Conservation (phyloP, 2,329 filamentous ascomycete species). For the Phaeosphaeriaceae sp. region DNA sequence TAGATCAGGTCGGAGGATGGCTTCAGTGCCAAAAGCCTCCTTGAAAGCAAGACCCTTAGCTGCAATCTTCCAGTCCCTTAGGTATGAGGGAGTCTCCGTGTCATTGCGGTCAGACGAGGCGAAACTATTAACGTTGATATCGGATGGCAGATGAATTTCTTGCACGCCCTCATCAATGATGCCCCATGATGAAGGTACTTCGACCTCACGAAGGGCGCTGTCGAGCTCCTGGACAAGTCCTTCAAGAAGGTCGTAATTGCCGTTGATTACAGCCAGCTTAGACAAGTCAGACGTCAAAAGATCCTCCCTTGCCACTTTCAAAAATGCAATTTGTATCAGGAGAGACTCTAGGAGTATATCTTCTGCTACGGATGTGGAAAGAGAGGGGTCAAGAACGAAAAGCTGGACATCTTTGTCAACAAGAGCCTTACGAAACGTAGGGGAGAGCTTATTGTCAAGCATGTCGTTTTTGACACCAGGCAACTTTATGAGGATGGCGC, state of each 20-base stretch:
- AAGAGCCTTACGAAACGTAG: constrained; percentile 72
- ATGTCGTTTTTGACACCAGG: constrained; percentile 86
- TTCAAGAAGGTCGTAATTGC: constrained; percentile 67
- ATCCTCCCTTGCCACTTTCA: constrained; percentile 75
- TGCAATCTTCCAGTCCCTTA: constrained; percentile 80
- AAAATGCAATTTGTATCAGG: constrained; percentile 80
- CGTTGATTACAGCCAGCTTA: constrained; percentile 69
- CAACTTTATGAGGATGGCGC: constrained; percentile 76
- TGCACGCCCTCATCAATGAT: constrained; percentile 67
- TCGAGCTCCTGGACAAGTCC: constrained; percentile 67
- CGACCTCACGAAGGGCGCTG: constrained; percentile 72
- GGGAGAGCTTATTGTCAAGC: constrained; percentile 82
- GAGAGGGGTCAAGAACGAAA: constrained; percentile 75
- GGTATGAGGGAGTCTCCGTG: constrained; percentile 67
- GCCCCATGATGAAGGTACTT: constrained; percentile 81
- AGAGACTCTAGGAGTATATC: constrained; percentile 67
- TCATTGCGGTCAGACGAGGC: constrained; percentile 78
- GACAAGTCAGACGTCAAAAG: constrained; percentile 66
- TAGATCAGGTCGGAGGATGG: constrained; percentile 81
- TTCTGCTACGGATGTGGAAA: constrained; percentile 71
- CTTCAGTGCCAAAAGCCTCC: constrained; percentile 83
- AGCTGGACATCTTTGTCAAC: constrained; percentile 73
- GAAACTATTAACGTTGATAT: constrained; percentile 82
- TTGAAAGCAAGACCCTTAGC: constrained; percentile 92
- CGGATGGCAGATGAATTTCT: constrained; percentile 62